phyloP scores from a whole-genome alignment of 2,329 filamentous ascomycete genomes.

The Pseudogymnoascus sp. region DNA sequence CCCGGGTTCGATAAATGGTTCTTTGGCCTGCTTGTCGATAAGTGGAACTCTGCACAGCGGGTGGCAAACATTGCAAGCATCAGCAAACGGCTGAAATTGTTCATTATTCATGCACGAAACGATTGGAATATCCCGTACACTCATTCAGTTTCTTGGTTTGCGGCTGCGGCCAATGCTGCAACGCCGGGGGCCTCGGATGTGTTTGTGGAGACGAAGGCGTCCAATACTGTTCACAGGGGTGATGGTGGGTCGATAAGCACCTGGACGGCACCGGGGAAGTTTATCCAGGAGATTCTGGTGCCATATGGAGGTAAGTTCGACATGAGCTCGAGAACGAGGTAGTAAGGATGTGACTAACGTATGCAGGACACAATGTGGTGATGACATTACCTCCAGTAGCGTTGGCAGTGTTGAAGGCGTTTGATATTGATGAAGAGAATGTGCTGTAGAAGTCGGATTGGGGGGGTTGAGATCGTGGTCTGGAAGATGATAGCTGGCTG shows the following conservation, averaged over 20 bases:
- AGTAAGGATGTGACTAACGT: constrained; percentile 15
- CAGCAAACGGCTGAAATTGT: constrained; percentile 54
- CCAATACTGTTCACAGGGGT: constrained; percentile 26
- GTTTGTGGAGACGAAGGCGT: constrained; percentile 26
- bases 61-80: constrained; percentile 49
- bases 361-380: constrained; percentile 60
- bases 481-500: not conserved
- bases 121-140: constrained; percentile 76
- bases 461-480: not conserved
- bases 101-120: constrained; percentile 71
- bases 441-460: not conserved
- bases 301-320: constrained; percentile 26
- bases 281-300: constrained; percentile 28
- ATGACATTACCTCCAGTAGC: constrained; percentile 58
- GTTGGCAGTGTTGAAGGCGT: constrained; percentile 59
- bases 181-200: constrained; percentile 26
- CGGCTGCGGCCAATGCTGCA: constrained; percentile 48
- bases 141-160: constrained; percentile 59
- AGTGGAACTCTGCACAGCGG: constrained; percentile 67
- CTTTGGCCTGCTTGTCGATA: constrained; percentile 61
- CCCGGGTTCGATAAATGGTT: constrained; percentile 58
- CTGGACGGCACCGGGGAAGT: constrained; percentile 26
- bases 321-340: not conserved
- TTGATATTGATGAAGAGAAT: constrained; percentile 38
- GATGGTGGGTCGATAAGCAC: constrained; percentile 28